These are phyloP conservation scores for Logfia minima DNA, from an alignment of 129 eudicot species.

Conservation along the genomic window DNA sequence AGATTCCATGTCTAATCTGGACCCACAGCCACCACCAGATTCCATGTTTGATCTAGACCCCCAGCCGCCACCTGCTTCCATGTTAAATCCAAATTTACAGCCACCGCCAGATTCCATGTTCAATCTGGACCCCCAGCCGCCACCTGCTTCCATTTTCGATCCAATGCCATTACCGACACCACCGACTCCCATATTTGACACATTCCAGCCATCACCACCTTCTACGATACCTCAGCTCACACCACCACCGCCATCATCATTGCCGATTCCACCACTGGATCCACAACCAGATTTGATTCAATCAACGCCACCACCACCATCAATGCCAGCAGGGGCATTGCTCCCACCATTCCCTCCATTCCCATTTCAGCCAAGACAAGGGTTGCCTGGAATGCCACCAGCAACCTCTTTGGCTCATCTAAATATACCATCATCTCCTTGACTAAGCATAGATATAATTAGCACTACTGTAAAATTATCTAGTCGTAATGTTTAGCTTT, in stretches of 20 bases:
- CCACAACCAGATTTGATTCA: conserved; percentile 36
- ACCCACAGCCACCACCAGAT: conserved; percentile 41
- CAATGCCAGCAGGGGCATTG: conserved; percentile 11
- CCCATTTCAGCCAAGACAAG: conserved; percentile 64
- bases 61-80: conserved; percentile 41
- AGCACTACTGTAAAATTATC: conserved; percentile 20
- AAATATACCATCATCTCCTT: conserved; percentile 47
- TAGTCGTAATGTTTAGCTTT: not conserved
- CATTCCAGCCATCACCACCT: conserved; percentile 50
- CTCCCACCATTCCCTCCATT: conserved; percentile 54
- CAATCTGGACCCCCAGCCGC: conserved; percentile 40
- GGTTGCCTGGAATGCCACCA: conserved; percentile 64
- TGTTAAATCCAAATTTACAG: not conserved
- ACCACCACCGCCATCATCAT: conserved; percentile 43
- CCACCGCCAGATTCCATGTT: conserved; percentile 42
- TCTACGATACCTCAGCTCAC: conserved; percentile 39
- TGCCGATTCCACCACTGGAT: conserved; percentile 38
- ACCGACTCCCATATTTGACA: conserved; percentile 37
- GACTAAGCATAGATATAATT: conserved; percentile 15
- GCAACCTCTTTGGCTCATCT: conserved; percentile 30
- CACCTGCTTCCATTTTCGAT: conserved; percentile 30
- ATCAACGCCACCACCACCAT: conserved; percentile 40
- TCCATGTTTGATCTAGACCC: conserved; percentile 23
- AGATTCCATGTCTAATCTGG: not conserved
- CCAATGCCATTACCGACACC: conserved; percentile 45